A percentile compares a stretch with the other conserved stretches of the same genome.
Conservation (phyloP, 2,329 filamentous ascomycete genomes). For the Aspergillus carbonarius region DNA sequence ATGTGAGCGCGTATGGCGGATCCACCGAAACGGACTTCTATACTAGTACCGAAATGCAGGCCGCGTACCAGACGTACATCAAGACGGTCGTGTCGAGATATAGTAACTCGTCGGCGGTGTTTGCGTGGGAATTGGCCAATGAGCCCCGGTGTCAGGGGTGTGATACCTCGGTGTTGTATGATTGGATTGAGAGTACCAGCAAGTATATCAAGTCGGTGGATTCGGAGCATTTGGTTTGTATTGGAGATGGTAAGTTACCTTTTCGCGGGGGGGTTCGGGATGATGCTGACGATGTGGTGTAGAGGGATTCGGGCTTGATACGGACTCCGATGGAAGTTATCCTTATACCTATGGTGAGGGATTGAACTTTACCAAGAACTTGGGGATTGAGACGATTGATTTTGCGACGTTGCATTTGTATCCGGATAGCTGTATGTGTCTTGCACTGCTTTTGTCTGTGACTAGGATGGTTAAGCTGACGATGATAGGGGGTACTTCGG, state of each 20-base stretch:
- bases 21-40: slow-evolving; percentile 55
- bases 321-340: slow-evolving; percentile 52
- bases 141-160: slow-evolving; percentile 65
- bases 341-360: slow-evolving; percentile 55
- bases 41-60: slow-evolving; percentile 53
- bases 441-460: background rate
- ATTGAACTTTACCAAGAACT: slow-evolving; percentile 52
- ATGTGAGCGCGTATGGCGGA: slow-evolving; percentile 56
- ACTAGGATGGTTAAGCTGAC: background rate
- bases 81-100: slow-evolving; percentile 60
- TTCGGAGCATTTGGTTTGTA: slow-evolving; percentile 59
- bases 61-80: slow-evolving; percentile 64
- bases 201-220: slow-evolving; percentile 65
- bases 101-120: slow-evolving; percentile 57
- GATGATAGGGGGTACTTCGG: slow-evolving; percentile 34
- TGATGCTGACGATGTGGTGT: background rate
- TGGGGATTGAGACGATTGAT: slow-evolving; percentile 55
- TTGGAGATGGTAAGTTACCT: slow-evolving; percentile 56
- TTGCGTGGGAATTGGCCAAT: slow-evolving; percentile 68
- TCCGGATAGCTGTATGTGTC: slow-evolving; percentile 42
- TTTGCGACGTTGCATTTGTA: slow-evolving; percentile 58
- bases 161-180: slow-evolving; percentile 55
- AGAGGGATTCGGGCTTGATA: slow-evolving; percentile 57
- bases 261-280: too few species aligned
- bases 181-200: slow-evolving; percentile 60